Evolutionary conservation across 805 yeast genomes (phyloP).

Genomic region (Suhomyces vadensis): DNA sequence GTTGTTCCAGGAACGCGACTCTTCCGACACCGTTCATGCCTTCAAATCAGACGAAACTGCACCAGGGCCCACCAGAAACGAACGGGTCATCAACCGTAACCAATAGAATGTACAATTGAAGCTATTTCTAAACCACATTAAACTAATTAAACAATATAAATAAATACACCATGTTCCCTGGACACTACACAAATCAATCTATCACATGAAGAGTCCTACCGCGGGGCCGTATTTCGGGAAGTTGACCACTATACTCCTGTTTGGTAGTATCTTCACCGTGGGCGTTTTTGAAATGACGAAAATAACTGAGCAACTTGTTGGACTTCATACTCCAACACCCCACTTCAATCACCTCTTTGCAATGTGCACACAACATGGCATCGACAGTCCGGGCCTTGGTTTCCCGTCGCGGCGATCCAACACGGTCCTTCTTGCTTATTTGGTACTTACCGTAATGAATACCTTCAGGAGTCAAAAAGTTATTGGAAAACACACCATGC

Average conservation of each 20-base stretch:
- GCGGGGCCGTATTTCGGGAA: slow-evolving; percentile 8
- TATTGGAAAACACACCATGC: slow-evolving; percentile 36
- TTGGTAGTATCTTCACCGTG: slow-evolving; percentile 10
- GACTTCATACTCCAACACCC: slow-evolving; percentile 31
- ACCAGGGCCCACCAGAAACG: slow-evolving; percentile 2
- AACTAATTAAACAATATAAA: not conserved
- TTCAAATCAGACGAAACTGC: slow-evolving; percentile 1
- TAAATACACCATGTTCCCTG: not conserved
- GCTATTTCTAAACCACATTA: not conserved
- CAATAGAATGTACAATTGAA: not conserved
- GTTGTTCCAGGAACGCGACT: slow-evolving; percentile 4
- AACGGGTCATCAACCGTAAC: slow-evolving; percentile 4
- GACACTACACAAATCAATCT: slow-evolving; percentile 4
- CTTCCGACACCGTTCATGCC: not conserved
- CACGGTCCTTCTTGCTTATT: slow-evolving; percentile 13
- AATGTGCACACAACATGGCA: slow-evolving; percentile 30
- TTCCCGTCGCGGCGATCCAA: too few species aligned
- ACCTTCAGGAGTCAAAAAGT: slow-evolving; percentile 33
- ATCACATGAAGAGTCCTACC: slow-evolving; percentile 12
- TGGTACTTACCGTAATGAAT: slow-evolving; percentile 28
- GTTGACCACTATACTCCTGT: not conserved
- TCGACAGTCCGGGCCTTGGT: slow-evolving; percentile 24
- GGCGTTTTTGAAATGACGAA: slow-evolving; percentile 29
- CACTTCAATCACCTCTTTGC: slow-evolving; percentile 27
- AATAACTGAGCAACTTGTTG: slow-evolving; percentile 29